Evolutionary conservation across 306 rosid genomes (phyloP), one percentile per base, ranked within the genome.

Genomic region (Cotoneaster glaucophyllus): DNA sequence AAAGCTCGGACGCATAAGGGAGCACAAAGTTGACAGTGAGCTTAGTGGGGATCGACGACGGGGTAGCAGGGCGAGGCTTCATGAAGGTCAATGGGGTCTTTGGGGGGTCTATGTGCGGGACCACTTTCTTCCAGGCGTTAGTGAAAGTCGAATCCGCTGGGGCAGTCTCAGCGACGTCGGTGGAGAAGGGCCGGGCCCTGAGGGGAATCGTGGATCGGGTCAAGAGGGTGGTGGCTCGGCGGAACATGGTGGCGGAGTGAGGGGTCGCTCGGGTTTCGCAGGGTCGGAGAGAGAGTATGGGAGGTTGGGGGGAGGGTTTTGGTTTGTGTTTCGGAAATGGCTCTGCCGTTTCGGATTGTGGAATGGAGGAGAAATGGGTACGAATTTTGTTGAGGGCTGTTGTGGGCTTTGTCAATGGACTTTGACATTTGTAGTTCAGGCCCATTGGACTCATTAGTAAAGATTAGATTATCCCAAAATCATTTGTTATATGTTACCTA

Each of bases 1-100:
- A 68, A 73, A 92, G 86, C 79, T 86, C 96, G 8, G 99, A 96
- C 39, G 91, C 73, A 74, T 96, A 96, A 10, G 99, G 98, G 8
- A 96, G 97, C 11, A 92, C 98, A 25, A 96, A 96, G 80, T 96
- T 96, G 80, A 96, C 91, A 8, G 97, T 96, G 84, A 96, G 96
- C 84, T 96, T 96, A 44, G 87, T 2, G 6, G 98, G 99, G 74
- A 92, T 83, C 25, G 97, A 29, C 11, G 93, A 65, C 3, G 98
- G 99, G 19, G 70, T 69, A 0, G 90, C 69, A 0, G 99, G 97
- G 5, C 99, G 98, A 69, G 93, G 89, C 82, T 82, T 25, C 91
- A 96, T 82, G 81, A 82, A 96, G 13, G 86, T 22, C 31, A 84
- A 21, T 2, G 99, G 99, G 13, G 99, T 90, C 81, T 81, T 83